Evolutionary conservation across 192 early-diverging fungal genomes (phyloP).

Genomic region (Coemansia interrupta): DNA sequence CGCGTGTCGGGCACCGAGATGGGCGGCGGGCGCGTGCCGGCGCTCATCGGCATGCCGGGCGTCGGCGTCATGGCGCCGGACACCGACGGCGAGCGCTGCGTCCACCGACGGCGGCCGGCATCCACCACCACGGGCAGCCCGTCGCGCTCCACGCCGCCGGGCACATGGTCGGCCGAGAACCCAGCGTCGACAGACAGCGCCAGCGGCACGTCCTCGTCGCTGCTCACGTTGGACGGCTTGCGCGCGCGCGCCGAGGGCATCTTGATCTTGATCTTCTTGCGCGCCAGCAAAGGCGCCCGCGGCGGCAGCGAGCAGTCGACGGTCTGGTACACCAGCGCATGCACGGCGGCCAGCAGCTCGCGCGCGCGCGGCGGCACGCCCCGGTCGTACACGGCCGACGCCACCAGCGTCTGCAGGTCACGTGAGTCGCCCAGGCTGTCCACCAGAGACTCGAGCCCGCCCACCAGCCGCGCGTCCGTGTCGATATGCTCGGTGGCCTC

Average conservation of each 20-base stretch:
- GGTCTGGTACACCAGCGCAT: conserved; percentile 39
- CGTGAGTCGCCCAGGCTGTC: conserved; percentile 29
- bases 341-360: conserved; percentile 22
- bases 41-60: conserved; percentile 16
- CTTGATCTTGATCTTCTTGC: conserved; percentile 46
- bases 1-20: conserved; percentile 15
- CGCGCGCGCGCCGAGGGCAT: conserved; percentile 10
- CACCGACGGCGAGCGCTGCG: conserved; percentile 8
- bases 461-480: conserved; percentile 44
- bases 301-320: conserved; percentile 40
- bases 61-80: background rate
- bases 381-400: conserved; percentile 32
- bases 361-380: conserved; percentile 17
- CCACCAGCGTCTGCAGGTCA: conserved; percentile 23
- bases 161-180: background rate
- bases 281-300: conserved; percentile 7
- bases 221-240: conserved; percentile 24
- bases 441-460: conserved; percentile 42
- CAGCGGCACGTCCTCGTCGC: conserved; percentile 49
- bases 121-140: conserved; percentile 3
- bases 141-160: conserved; percentile 8
- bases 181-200: conserved; percentile 9
- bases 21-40: conserved; percentile 37
- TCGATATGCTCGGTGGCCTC: conserved; percentile 37
- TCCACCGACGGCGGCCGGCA: conserved; percentile 6